Evolutionary conservation across 768 basidiomycete species (phyloP).

Genomic region (Pleurotus pulmonarius): DNA sequence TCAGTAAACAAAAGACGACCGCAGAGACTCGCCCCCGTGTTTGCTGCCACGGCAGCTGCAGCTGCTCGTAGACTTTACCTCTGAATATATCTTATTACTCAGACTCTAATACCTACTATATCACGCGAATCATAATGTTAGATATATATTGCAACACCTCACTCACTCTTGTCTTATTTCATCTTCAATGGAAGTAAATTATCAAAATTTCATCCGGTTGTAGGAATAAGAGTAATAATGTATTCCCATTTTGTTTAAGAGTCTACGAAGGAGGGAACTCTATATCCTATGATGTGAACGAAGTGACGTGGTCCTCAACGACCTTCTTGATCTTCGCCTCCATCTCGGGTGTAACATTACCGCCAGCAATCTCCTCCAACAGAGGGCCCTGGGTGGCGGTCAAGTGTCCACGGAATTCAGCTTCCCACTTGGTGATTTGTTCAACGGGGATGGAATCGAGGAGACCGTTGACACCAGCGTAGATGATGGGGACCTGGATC

Average conservation of each 20-base stretch:
- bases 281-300: constrained; percentile 58
- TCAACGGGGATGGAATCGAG: constrained; percentile 96
- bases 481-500: constrained; percentile 97
- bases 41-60: constrained; percentile 1
- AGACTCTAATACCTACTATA: too few relatives aligned
- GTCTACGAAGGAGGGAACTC: neutral
- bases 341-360: constrained; percentile 83
- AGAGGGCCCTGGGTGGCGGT: constrained; percentile 67
- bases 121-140: too few relatives aligned
- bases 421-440: constrained; percentile 91
- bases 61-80: neutral
- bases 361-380: constrained; percentile 81
- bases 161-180: too few relatives aligned
- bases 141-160: too few relatives aligned
- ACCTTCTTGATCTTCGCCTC: constrained; percentile 95
- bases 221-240: neutral
- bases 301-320: constrained; percentile 83
- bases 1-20: constrained; percentile 3
- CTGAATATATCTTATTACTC: neutral
- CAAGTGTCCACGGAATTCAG: constrained; percentile 87
- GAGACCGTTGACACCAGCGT: constrained; percentile 99
- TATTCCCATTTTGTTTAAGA: constrained; percentile 1
- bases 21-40: constrained; percentile 2
- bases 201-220: neutral
- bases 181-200: neutral